Evolutionary conservation across 768 basidiomycete species (phyloP), one percentile per base, ranked within the genome.

Genomic region (Boletellus ananas): DNA sequence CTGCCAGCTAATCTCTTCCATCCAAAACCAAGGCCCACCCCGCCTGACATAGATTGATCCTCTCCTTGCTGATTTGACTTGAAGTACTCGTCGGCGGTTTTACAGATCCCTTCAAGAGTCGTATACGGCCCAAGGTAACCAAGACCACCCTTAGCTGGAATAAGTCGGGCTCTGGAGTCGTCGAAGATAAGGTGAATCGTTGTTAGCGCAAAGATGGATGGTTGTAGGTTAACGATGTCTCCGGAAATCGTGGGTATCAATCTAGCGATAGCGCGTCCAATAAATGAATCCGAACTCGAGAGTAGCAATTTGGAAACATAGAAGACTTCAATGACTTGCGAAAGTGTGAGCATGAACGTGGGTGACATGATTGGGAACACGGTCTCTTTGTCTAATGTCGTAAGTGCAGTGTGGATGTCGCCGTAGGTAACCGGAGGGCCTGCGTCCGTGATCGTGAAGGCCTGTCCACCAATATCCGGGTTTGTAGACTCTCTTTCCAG

Each of bases 381-480:
- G 38, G 77, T 79, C 48, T 79, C 77, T 6, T 80, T 78, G n/a
- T 76, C 73, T 36, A 90, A 73, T 3, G 79, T 76, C 31, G 72
- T 71, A 33, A 90, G 70, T 3, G 70, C 72, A 21, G 67, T 70
- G 60, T 86, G 81, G 25, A 80, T 68, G 56, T 90, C 88, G 16
- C 84, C 79, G 49, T 74, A 84, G 6, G 83, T 83, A 3, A 75
- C 65, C 14, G 82, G 76, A 0, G 80, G 79, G 8, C 85, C 85
- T 1, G 84, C 76, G 61, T 90, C 86, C 1, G 81, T 74, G 46
- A 90, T 64, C 27, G 69, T 71, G 68, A 88, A 90, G 2, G 81
- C 77, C 57, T 86, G 79, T 2, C 88, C 88, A 12, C 87, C 85
- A 43, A 90, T 79, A 62, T 89, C 85, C 1, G 85, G 82, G 55